Evolutionary conservation across 345 rosid genomes (phyloP), one percentile per base, ranked within the genome.

Genomic region (Citrus maxima): DNA sequence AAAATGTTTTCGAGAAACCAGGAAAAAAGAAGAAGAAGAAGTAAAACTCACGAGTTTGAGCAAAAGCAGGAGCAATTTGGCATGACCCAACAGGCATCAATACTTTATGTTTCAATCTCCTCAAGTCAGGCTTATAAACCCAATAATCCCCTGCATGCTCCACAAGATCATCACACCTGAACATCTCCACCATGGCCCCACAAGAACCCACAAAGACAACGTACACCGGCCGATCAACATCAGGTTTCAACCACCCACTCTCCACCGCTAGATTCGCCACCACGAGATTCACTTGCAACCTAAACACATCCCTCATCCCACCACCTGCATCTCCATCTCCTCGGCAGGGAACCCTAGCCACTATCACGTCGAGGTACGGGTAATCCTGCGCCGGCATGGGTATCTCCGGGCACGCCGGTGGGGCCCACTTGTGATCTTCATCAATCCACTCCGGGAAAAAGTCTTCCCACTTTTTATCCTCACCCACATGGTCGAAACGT

Each of bases 51-150:
- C 99, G 95, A 73, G 82, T 68, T 40, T 80, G 73, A 7, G 88
- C 82, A 69, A 69, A 80, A 3, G 89, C 76, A 68, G 90, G 77
- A 72, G 93, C 93, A 75, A 92, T 76, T 51, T 81, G 92, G 91
- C 99, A 95, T 79, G 99, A 83, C 14, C 99, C 99, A 73, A 86
- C 84, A 9, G 99, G 98, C 98, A 95, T 89, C 10, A 82, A 69
- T 56, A 91, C 86, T 83, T 88, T 90, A 42, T 90, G 94, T 69
- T 87, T 86, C 73, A 95, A 62, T 74, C 89, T 88, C 51, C 64
- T 77, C 64, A 86, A 24, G 22, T 93, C 78, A 32, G 96, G 94
- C 78, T 83, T 88, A 66, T 95, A 95, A n/a, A 93, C 88, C 99
- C 91, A 81, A 75, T 88, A 85, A 32, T 88, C 87, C 8, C 82